Base-by-base conservation (phyloP, 108 stramenopile species). In the Skeletonema menzelii region DNA sequence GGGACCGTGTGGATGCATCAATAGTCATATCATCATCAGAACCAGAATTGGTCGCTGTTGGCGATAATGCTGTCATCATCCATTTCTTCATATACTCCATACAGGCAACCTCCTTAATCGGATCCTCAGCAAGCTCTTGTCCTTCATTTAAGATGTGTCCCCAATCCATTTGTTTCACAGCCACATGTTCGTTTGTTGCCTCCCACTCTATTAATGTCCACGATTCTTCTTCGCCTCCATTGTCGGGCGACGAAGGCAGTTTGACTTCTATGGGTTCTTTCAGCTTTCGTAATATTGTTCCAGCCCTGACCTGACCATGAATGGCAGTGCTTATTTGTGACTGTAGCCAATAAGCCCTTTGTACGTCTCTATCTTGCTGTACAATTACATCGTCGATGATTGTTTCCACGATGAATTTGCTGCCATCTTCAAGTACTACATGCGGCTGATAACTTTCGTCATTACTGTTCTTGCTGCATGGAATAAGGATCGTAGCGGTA, bases 91-190 rank as follows among this genome's bases (percentile, higher is more conserved):
- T 22, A 7, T 53, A 71, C 63, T 94, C 91, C 84, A 92, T 88
- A 14, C 84, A 86, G 15, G 88, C 85, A 13, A 91, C 85, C 66
- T 95, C 93, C 77, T 95, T 92, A 30, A 95, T 58, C 0, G 93
- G 93, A 57, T 95, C 93, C 65, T 90, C 89, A 3, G 87, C 87
- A 57, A 86, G 60, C 30, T 75, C 60, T 69, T 85, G 77, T 40
- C 70, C 49, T 61, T 87, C 81, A 65, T 69, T 32, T 14, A 77
- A 72, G 57, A 90, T 90, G 47, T 85, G 83, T 20, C 83, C 75
- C 77, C 77, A 85, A 15, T 59, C 58, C 87, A 90, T 86, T 81
- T 86, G 83, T 58, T 90, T 90, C 65, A 90, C 75, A n/a, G 89
- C 89, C 56, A 82, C 83, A 19, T 80, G 74, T 63, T 87, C 74